Base-by-base conservation (phyloP, 805 yeast genomes). In the Wickerhamiella lipophila region DNA sequence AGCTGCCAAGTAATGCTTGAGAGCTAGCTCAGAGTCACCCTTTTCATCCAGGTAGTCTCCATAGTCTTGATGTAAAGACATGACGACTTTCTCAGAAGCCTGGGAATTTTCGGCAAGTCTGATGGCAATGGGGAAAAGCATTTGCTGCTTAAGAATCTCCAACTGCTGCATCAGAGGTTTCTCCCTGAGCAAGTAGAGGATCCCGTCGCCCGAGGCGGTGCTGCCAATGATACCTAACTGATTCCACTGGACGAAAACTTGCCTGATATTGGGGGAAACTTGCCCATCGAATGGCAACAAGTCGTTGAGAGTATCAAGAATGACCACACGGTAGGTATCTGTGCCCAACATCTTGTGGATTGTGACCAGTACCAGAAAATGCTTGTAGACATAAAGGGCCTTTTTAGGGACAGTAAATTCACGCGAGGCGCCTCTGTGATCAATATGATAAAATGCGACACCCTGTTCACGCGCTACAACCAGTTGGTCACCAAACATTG, bases 21-120 rank as follows among this genome's bases (percentile, higher is more conserved):
- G 76, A 0, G 97, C 83, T 7, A 76, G 85, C 2, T 75, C 76
- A 38, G 67, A 74, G 42, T 81, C 81, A 32, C 76, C 82, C 54
- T 75, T 78, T 1, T 72, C 72, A 58, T 80, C 88, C 1, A 85
- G 69, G 58, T 69, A 75, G 53, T 85, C 88, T 5, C 85, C 98
- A 59, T 78, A 83, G 40, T 72, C 68, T 53, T 71, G 74, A 53
- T 74, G 60, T 27, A 58, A 48, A 6, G 26, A 26, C 47, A 52
- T 39, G 18, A 46, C 66, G 60, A 30, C 60, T 42, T 25, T 62
- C 54, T 51, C 49, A 4, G 63, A 65, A 3, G 60, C 59, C 6
- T 65, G 61, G 2, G 57, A 56, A n/a, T 55, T 56, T 5, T 50
- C 46, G 0, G 94, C 94, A 43, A 89, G 64, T 48, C 75, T 72